Conservation (phyloP, 2,329 filamentous ascomycete species). For the Sphaerulina musiva region DNA sequence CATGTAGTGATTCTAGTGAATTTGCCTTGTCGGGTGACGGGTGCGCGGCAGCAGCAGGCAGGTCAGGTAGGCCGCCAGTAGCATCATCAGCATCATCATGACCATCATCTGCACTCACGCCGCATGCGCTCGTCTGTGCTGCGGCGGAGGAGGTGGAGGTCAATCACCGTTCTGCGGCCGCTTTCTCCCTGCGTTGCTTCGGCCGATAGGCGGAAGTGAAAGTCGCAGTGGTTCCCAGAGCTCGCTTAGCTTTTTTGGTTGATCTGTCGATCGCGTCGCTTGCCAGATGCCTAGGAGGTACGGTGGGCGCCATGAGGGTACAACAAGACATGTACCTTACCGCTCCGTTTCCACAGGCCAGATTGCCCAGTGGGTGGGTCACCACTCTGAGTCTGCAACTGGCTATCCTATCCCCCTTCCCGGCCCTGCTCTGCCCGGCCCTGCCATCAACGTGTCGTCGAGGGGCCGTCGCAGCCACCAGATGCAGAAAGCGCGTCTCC, state of each 20-base stretch:
- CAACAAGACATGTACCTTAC: background rate
- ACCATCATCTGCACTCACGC: background rate
- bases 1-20: too few relatives aligned
- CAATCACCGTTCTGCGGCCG: background rate
- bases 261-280: background rate
- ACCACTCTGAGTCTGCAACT: background rate
- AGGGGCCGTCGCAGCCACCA: background rate
- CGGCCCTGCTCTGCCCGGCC: background rate
- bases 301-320: too few relatives aligned
- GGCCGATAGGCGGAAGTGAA: background rate
- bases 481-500: background rate
- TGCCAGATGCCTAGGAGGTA: background rate
- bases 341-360: background rate
- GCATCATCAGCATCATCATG: too few relatives aligned
- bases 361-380: background rate
- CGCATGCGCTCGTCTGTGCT: background rate
- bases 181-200: background rate
- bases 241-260: background rate
- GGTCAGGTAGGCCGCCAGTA: too few relatives aligned
- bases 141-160: background rate
- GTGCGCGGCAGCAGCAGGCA: background rate
- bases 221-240: background rate
- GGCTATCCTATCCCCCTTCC: background rate
- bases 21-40: background rate
- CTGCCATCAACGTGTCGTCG: background rate